Evolutionary conservation across 495 filamentous ascomycete genomes (phyloP).

Genomic region (Penicillium cosmopolitanum): DNA sequence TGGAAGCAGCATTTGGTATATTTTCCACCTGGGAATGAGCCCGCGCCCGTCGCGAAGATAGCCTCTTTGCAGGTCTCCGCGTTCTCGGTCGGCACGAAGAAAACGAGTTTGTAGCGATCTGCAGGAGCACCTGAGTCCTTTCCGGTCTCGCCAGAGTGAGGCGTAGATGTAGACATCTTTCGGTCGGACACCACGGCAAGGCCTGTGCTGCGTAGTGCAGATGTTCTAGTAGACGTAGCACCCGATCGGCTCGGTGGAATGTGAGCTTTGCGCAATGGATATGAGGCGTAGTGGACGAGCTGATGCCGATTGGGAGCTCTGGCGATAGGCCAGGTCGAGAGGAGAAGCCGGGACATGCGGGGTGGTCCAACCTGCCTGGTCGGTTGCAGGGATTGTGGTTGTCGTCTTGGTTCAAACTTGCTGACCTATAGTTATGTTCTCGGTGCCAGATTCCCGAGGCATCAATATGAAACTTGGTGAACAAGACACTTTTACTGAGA

Average conservation of each 20-base stretch:
- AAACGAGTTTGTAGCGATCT: conserved; percentile 54
- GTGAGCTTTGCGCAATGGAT: not conserved
- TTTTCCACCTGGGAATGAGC: conserved; percentile 47
- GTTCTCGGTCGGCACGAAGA: conserved; percentile 47
- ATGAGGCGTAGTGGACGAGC: not conserved
- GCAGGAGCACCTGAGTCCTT: conserved; percentile 15
- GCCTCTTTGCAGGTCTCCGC: conserved; percentile 50
- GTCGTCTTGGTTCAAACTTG: not conserved
- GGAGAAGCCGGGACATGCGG: not conserved
- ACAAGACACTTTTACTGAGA: too few species aligned
- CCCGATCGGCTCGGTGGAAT: not conserved
- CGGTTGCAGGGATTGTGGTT: conserved; percentile 1
- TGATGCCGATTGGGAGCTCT: not conserved
- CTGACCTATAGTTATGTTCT: not conserved
- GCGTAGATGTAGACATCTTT: not conserved
- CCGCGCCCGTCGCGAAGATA: conserved; percentile 49
- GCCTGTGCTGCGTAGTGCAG: not conserved
- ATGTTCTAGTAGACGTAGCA: not conserved
- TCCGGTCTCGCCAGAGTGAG: not conserved
- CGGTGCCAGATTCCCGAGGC: not conserved
- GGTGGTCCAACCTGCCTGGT: not conserved
- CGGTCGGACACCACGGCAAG: not conserved
- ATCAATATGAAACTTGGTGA: not conserved
- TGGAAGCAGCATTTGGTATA: conserved; percentile 49
- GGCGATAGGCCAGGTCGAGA: not conserved